Evolutionary conservation across 225 moss, liverwort and hornwort genomes (phyloP), one percentile per base, ranked within the genome.

Genomic region (Pseudisothecium myosuroides): DNA sequence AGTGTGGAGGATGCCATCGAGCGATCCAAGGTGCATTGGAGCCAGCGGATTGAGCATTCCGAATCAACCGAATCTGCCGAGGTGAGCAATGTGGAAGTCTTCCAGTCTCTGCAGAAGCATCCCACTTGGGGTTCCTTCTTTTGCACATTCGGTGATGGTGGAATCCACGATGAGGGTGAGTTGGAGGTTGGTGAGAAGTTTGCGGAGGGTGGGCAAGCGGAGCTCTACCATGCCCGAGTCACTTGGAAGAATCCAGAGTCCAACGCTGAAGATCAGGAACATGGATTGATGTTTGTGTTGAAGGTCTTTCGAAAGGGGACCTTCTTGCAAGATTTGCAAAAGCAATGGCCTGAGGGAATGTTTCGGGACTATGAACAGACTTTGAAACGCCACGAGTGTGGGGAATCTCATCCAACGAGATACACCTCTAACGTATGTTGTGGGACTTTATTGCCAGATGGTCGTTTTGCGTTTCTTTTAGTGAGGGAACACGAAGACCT

Each of bases 341-440:
- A 68, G 3, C n/a, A 67, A 5, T n/a, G 67, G 28, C 60, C 23
- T 2, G 0, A 39, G 2, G 29, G 80, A 41, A 39, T 60, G 41
- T 80, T 60, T 1, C 1, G 5, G 4, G 3, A 24, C 0, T 6
- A 55, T 58, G 17, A 55, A 49, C 10, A 69, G 23, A 3, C 0
- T 24, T 0, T 5, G 0, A 28, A 17, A 43, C 0, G 1, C 1
- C 0, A 3, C 9, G 2, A 1, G 2, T 9, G 3, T 8, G 43
- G 72, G 27, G 14, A 72, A 72, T 43, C 43, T 16, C 72, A 5
- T 5, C 27, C 27, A 8, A 0, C 0, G 2, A 43, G 5, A 43
- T 72, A 16, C 8, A 9, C 16, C 3, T 52, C 3, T 52, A 1
- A 15, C 14, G 7, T 52, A 15, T 1, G 15, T 14, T 52, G 28